These are phyloP conservation scores for Macrolepiota dolichaula DNA, from an alignment of 768 basidiomycete species.

Conservation along the genomic window DNA sequence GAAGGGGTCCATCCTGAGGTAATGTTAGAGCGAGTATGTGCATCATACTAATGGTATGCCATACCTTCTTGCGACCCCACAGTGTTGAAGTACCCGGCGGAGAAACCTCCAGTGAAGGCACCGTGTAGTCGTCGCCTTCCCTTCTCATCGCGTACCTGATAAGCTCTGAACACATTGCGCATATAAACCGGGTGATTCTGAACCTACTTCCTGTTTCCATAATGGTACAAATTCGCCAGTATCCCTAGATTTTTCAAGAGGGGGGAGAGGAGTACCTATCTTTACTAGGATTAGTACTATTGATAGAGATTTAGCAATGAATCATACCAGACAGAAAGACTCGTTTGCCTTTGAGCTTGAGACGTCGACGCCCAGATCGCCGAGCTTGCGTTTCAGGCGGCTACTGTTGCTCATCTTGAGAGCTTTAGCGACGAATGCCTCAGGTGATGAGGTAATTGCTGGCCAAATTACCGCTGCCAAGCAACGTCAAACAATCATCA, in stretches of 20 bases:
- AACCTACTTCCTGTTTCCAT: slow-evolving; percentile 92
- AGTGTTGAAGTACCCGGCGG: slow-evolving; percentile 94
- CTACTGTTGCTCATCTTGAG: slow-evolving; percentile 36
- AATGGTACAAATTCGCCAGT: slow-evolving; percentile 92
- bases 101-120: slow-evolving; percentile 97
- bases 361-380: slow-evolving; percentile 72
- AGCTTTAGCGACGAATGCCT: not conserved
- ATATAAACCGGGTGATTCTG: slow-evolving; percentile 10
- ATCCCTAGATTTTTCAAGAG: slow-evolving; percentile 92
- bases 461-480: not conserved
- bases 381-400: slow-evolving; percentile 81
- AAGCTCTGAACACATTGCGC: slow-evolving; percentile 13
- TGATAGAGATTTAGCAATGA: not conserved
- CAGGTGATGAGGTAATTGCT: slow-evolving; percentile 5
- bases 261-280: slow-evolving; percentile 94
- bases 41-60: slow-evolving; percentile 13
- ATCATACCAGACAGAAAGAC: slow-evolving; percentile 76
- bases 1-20: slow-evolving; percentile 89
- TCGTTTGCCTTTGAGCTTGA: slow-evolving; percentile 72
- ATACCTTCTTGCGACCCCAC: slow-evolving; percentile 95
- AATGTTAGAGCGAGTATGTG: not conserved
- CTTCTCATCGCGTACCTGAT: slow-evolving; percentile 87
- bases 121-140: slow-evolving; percentile 93
- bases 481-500: not conserved
- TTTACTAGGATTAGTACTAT: slow-evolving; percentile 26